Conservation (phyloP, 768 basidiomycete species). For the Panaeolus papilionaceus region DNA sequence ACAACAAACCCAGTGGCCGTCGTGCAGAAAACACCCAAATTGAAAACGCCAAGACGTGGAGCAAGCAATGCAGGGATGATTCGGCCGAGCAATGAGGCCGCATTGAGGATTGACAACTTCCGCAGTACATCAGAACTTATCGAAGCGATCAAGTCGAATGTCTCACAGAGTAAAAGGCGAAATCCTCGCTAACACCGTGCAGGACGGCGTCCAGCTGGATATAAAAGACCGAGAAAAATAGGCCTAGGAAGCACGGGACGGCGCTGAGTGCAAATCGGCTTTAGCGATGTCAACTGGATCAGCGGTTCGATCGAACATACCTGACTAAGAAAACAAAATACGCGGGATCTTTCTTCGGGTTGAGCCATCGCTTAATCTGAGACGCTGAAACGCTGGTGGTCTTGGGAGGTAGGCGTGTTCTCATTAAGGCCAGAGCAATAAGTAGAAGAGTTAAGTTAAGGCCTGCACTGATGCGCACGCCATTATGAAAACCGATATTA, state of each 20-base stretch:
- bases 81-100: conserved; percentile 56
- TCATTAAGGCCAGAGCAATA: conserved; percentile 40
- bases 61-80: conserved; percentile 51
- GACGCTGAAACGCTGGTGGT: conserved; percentile 27
- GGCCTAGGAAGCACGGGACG: conserved; percentile 38
- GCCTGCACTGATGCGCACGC: conserved; percentile 44
- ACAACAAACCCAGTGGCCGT: conserved; percentile 41
- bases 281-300: background rate
- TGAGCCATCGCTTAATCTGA: conserved; percentile 31
- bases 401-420: conserved; percentile 42
- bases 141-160: background rate
- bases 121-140: background rate
- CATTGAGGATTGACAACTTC: conserved; percentile 62
- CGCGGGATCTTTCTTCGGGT: conserved; percentile 31
- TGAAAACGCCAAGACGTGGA: conserved; percentile 48
- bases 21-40: conserved; percentile 43
- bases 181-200: conserved; percentile 44
- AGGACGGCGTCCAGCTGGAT: conserved; percentile 53
- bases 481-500: conserved; percentile 45
- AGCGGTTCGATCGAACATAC: conserved; percentile 13
- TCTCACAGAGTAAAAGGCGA: conserved; percentile 58
- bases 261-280: conserved; percentile 26
- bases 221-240: conserved; percentile 56
- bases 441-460: conserved; percentile 41
- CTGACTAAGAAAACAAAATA: conserved; percentile 30